A percentile compares a stretch with the other conserved stretches of the same genome.
Evolutionary conservation across 2,329 filamentous ascomycete genomes (phyloP).

Genomic region (Aspergillus spinulosporus): DNA sequence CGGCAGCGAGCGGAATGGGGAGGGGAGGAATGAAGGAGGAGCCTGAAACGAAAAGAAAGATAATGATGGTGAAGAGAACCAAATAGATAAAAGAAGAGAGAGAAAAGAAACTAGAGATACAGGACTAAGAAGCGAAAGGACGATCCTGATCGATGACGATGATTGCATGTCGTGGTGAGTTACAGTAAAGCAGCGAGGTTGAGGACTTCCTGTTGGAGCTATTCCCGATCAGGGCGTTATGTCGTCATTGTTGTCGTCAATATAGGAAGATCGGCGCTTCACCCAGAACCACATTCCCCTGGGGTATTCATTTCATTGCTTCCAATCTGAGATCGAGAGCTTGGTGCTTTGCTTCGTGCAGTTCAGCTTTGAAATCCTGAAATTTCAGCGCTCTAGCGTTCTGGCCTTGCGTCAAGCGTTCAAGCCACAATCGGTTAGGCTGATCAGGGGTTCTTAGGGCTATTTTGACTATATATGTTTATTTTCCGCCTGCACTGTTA

Average conservation of each 20-base stretch:
- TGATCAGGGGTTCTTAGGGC: not conserved
- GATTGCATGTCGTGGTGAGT: not conserved
- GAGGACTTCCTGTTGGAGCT: not conserved
- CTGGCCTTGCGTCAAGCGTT: not conserved
- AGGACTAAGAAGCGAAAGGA: not conserved
- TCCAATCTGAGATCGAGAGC: not conserved
- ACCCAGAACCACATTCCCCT: not conserved
- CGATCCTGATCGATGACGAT: slow-evolving; percentile 6
- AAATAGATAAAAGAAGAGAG: slow-evolving; percentile 7
- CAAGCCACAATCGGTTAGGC: not conserved
- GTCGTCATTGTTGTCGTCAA: not conserved
- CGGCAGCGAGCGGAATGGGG: not conserved
- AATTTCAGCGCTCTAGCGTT: not conserved
- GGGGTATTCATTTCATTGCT: not conserved
- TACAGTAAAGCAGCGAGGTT: not conserved
- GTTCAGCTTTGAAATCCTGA: not conserved
- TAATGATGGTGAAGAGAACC: slow-evolving; percentile 3
- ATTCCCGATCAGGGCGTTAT: not conserved
- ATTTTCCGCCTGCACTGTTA: not conserved
- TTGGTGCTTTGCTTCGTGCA: not conserved
- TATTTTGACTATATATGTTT: not conserved
- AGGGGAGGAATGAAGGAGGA: not conserved
- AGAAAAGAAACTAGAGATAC: slow-evolving; percentile 6
- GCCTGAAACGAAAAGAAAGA: not conserved
- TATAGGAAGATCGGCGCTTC: not conserved